Conservation (phyloP, 805 yeast genomes). For the Sporopachydermia lactativora region DNA sequence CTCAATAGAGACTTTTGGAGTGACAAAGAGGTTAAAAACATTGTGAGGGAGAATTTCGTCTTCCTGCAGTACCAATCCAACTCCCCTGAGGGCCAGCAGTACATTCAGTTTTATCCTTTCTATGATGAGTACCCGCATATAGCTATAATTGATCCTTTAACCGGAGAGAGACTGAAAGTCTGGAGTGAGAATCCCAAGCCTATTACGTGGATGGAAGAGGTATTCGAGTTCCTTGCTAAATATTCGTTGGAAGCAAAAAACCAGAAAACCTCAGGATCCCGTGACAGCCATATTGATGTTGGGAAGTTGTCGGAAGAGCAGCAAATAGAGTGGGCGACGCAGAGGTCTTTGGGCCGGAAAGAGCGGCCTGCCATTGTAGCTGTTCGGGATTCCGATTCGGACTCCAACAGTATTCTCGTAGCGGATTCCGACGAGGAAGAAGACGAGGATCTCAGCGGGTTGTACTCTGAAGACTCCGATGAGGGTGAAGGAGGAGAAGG, state of each 20-base stretch:
- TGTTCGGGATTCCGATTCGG: constrained; percentile 18
- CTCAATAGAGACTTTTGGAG: constrained; percentile 93
- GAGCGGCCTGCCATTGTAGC: constrained; percentile 12
- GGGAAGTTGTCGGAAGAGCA: constrained; percentile 66
- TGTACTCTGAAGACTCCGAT: constrained; percentile 4
- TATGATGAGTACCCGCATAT: constrained; percentile 63
- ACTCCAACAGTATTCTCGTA: constrained; percentile 17
- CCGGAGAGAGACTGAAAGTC: constrained; percentile 74
- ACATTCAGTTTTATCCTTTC: constrained; percentile 59
- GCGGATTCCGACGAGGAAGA: constrained; percentile 8
- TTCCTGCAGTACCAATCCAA: constrained; percentile 79
- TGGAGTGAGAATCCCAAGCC: constrained; percentile 62
- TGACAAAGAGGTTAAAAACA: constrained; percentile 42
- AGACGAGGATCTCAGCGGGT: constrained; percentile 8
- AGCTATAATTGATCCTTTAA: constrained; percentile 85
- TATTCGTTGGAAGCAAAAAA: constrained; percentile 58
- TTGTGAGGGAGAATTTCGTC: constrained; percentile 54
- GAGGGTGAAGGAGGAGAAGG: constrained; percentile 9
- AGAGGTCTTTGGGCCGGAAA: constrained; percentile 37
- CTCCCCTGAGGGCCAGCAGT: constrained; percentile 59
- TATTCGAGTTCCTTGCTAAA: constrained; percentile 49
- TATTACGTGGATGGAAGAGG: constrained; percentile 48
- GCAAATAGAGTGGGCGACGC: constrained; percentile 64
- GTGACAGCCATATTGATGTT: constrained; percentile 50
- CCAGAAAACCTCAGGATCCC: constrained; percentile 31